Conservation (phyloP, 371 early-diverging fungal genomes). For the Mortierella sp. region DNA sequence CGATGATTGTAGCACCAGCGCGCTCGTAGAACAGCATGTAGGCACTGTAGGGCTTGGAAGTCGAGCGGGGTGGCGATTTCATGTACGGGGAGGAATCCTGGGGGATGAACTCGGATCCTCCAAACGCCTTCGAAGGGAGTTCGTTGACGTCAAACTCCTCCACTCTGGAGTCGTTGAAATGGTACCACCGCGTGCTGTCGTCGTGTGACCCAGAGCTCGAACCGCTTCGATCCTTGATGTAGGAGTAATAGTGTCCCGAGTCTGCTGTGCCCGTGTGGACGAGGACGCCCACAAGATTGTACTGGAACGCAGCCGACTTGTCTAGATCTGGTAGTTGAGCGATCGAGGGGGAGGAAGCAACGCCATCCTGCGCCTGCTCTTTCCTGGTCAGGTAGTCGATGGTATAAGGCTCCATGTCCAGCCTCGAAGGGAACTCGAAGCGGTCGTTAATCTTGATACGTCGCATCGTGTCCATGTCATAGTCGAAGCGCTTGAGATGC, state of each 20-base stretch:
- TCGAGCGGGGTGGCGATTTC: slow-evolving; percentile 54
- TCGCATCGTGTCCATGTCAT: slow-evolving; percentile 66
- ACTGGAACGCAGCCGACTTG: slow-evolving; percentile 49
- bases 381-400: slow-evolving; percentile 59
- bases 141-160: slow-evolving; percentile 62
- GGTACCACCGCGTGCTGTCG: slow-evolving; percentile 58
- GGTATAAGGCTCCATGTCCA: slow-evolving; percentile 64
- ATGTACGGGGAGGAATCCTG: slow-evolving; percentile 56
- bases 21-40: slow-evolving; percentile 69
- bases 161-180: slow-evolving; percentile 68
- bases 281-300: slow-evolving; percentile 64
- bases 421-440: slow-evolving; percentile 63
- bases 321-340: slow-evolving; percentile 16
- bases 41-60: slow-evolving; percentile 63
- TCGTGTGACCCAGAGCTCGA: not conserved
- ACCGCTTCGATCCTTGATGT: slow-evolving; percentile 60
- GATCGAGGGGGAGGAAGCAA: slow-evolving; percentile 26
- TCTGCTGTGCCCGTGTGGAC: slow-evolving; percentile 73
- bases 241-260: slow-evolving; percentile 70
- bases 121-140: slow-evolving; percentile 61
- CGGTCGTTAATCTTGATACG: slow-evolving; percentile 67
- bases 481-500: slow-evolving; percentile 70
- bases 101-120: slow-evolving; percentile 58
- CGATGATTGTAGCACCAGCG: not conserved
- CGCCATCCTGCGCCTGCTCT: slow-evolving; percentile 57